Percentiles rank a stretch among this genome's conserved stretches.
These are phyloP conservation scores for Botrytis hyacinthi DNA, from an alignment of 2,329 filamentous ascomycete genomes.

Conservation along the genomic window DNA sequence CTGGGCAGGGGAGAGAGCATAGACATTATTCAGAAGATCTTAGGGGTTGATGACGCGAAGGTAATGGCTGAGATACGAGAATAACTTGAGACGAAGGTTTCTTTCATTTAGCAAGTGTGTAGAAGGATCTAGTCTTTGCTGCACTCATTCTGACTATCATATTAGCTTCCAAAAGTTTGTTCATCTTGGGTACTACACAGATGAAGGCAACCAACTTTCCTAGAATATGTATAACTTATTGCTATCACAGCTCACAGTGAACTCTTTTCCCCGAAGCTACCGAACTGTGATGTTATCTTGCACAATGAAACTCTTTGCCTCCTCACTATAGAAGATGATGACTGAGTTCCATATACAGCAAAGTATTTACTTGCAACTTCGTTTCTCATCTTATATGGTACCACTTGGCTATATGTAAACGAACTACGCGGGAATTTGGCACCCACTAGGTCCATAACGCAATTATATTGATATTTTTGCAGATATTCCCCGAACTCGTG, in stretches of 20 bases:
- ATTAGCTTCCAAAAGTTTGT: not conserved
- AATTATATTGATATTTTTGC: too few relatives aligned
- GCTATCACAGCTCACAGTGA: not conserved
- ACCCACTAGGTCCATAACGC: not conserved
- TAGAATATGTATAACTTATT: not conserved
- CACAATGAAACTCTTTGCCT: accelerated
- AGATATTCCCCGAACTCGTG: accelerated
- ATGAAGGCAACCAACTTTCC: not conserved
- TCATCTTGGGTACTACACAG: not conserved
- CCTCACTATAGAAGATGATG: not conserved
- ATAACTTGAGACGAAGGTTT: not conserved
- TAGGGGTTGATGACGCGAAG: not conserved
- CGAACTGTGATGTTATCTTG: not conserved
- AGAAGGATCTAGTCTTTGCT: not conserved
- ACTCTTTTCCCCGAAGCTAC: accelerated
- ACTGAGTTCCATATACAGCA: not conserved
- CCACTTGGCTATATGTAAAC: not conserved
- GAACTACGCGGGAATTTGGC: accelerated
- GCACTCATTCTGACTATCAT: not conserved
- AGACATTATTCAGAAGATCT: not conserved
- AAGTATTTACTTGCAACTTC: not conserved
- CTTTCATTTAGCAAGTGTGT: not conserved
- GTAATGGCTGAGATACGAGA: too few relatives aligned
- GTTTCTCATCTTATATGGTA: not conserved
- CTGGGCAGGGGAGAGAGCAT: not conserved